A percentile compares a stretch with the other conserved stretches of the same genome.
Evolutionary conservation across 225 moss, liverwort and hornwort species (phyloP).

Genomic region (Physcomitrium patens): DNA sequence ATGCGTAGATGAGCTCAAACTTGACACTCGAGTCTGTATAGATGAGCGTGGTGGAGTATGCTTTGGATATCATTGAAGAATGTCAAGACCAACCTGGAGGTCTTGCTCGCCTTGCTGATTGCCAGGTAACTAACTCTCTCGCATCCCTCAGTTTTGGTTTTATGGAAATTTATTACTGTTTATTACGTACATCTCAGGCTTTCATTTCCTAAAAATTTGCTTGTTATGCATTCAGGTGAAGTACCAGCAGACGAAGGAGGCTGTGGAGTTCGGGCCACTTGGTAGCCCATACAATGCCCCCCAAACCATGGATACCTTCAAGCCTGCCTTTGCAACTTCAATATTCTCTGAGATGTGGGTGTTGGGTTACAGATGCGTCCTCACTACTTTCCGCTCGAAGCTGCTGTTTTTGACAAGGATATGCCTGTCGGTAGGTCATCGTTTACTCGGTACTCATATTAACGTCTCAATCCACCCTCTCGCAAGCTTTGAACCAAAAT

Average conservation of each 20-base stretch:
- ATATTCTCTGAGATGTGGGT: slow-evolving; percentile 10
- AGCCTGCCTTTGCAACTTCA: slow-evolving; percentile 1
- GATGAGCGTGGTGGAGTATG: slow-evolving; percentile 67
- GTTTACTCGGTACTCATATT: not conserved
- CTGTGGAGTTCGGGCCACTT: not conserved
- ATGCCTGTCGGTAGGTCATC: not conserved
- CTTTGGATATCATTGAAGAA: slow-evolving; percentile 50
- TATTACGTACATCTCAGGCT: not conserved
- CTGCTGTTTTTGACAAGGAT: not conserved
- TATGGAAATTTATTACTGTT: not conserved
- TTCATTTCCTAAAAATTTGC: not conserved
- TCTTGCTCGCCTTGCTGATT: slow-evolving; percentile 32
- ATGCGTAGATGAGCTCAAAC: not conserved
- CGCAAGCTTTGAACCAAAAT: not conserved
- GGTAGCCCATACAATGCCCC: not conserved
- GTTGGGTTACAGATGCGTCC: slow-evolving; percentile 4
- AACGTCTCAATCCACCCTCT: not conserved
- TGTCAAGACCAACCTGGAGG: slow-evolving; percentile 38
- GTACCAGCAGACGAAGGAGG: slow-evolving; percentile 7
- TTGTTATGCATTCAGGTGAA: not conserved
- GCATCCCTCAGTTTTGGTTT: not conserved
- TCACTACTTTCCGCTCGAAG: slow-evolving; percentile 13
- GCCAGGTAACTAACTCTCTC: slow-evolving; percentile 29
- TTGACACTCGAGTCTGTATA: slow-evolving; percentile 18
- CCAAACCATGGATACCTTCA: not conserved